Evolutionary conservation across 345 rosid species (phyloP), one percentile per base, ranked within the genome.

Genomic region (Clarkia xantiana): DNA sequence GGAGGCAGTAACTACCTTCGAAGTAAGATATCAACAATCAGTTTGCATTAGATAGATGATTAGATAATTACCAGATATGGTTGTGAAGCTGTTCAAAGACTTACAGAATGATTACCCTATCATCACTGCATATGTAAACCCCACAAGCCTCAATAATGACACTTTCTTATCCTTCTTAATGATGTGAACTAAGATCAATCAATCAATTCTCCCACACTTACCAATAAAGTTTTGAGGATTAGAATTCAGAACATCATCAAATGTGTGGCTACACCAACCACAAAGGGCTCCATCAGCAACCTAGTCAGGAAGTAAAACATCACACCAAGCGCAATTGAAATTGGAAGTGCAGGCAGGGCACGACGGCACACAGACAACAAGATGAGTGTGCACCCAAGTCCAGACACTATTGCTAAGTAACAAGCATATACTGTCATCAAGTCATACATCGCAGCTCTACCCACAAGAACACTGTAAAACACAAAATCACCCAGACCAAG

Each of bases 391-490:
- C 94, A 91, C 40, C 89, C 98, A 51, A 86, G 94, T 58, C 98
- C 98, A 0, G 94, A 91, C 54, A 91, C 76, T 56, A 91, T 86
- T 2, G 96, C 96, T 39, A 91, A 89, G 70, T 91, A 86, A 58
- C 97, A 90, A 2, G 96, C 96, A 67, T 86, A 86, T 9, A 90
- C 96, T 1, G 98, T 90, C 98, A 81, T 83, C 54, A 91, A 78
- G 66, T 91, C 98, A 69, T 86, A 91, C 96, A 91, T 81, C 15
- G 98, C 98, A 64, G 98, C 96, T 52, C 98, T 79, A 43, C 98
- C 98, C 63, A 91, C 94, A 43, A 90, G 91, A 61, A 90, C 98
- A 61, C 98, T 90, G 74, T 86, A 90, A 77, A 90, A 90, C 38
- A 91, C 71, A 53, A 91, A 91, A 77, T 86, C 98, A 48, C 96